phyloP scores from a whole-genome alignment of 2,329 filamentous ascomycete species.

The Cordyceps pruinosa region DNA sequence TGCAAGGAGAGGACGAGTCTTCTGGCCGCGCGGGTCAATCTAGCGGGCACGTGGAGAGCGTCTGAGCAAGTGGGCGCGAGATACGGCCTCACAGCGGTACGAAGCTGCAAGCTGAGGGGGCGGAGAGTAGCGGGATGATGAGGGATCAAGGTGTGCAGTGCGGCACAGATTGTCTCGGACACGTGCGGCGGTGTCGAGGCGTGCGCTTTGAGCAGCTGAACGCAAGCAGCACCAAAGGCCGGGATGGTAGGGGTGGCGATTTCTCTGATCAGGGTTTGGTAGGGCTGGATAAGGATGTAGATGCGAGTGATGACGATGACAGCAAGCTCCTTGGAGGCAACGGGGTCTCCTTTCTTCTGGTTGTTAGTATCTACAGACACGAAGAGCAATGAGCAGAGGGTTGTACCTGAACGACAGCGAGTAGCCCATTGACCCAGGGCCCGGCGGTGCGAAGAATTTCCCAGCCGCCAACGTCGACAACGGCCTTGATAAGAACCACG shows the following conservation, averaged over 20 bases:
- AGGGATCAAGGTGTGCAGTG: constrained; percentile 66
- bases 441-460: constrained; percentile 67
- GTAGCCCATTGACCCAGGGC: constrained; percentile 69
- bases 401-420: constrained; percentile 67
- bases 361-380: constrained; percentile 16
- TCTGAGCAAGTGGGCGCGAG: constrained; percentile 58
- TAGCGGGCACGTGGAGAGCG: constrained; percentile 38
- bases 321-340: constrained; percentile 67
- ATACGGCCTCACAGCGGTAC: constrained; percentile 49
- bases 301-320: constrained; percentile 75
- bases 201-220: constrained; percentile 53
- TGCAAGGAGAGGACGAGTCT: constrained; percentile 65
- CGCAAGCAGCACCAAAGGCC: constrained; percentile 63
- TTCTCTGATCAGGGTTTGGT: constrained; percentile 76
- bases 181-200: constrained; percentile 38
- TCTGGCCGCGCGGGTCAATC: constrained; percentile 52
- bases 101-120: constrained; percentile 64
- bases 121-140: constrained; percentile 78
- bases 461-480: constrained; percentile 77
- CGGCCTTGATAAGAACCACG: constrained; percentile 70
- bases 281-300: constrained; percentile 73
- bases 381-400: background rate
- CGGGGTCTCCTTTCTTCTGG: constrained; percentile 65
- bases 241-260: constrained; percentile 79
- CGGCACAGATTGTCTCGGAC: constrained; percentile 62